phyloP scores from a whole-genome alignment of 495 filamentous ascomycete species.

The Pseudoneurospora amorphoporcata region DNA sequence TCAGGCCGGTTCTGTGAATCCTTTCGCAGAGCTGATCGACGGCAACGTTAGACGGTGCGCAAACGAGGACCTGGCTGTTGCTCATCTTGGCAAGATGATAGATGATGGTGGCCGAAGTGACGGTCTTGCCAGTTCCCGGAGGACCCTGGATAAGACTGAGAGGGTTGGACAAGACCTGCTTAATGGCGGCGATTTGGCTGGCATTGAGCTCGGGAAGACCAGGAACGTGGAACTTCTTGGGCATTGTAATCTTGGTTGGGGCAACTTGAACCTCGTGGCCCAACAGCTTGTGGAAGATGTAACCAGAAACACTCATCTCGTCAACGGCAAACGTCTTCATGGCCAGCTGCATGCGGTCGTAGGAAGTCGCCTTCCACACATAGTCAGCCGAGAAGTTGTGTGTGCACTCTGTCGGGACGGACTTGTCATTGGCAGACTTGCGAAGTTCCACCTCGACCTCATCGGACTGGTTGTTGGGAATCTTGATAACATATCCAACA shows the following conservation, averaged over 20 bases:
- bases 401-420: conserved; percentile 92
- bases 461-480: conserved; percentile 97
- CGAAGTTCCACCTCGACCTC: conserved; percentile 94
- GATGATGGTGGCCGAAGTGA: conserved; percentile 98
- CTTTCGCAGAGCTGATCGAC: conserved; percentile 98
- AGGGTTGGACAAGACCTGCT: conserved; percentile 86
- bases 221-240: conserved; percentile 93
- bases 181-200: conserved; percentile 94
- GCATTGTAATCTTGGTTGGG: conserved; percentile 93
- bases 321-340: conserved; percentile 99
- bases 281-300: conserved; percentile 95
- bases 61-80: conserved; percentile 89
- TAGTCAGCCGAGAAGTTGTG: conserved; percentile 98
- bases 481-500: conserved; percentile 98
- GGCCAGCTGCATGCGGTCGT: conserved; percentile 96
- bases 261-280: conserved; percentile 93
- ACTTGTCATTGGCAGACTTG: conserved; percentile 65
- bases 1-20: conserved; percentile 87
- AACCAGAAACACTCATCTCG: conserved; percentile 96
- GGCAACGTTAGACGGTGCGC: conserved; percentile 95
- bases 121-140: conserved; percentile 95
- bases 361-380: conserved; percentile 98
- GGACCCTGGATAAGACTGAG: conserved; percentile 94
- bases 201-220: conserved; percentile 92
- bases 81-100: conserved; percentile 95